A percentile compares a stretch with the other conserved stretches of the same genome.
These are phyloP conservation scores for Dissophora globulifera DNA, from an alignment of 192 early-diverging fungal species.

Conservation along the genomic window DNA sequence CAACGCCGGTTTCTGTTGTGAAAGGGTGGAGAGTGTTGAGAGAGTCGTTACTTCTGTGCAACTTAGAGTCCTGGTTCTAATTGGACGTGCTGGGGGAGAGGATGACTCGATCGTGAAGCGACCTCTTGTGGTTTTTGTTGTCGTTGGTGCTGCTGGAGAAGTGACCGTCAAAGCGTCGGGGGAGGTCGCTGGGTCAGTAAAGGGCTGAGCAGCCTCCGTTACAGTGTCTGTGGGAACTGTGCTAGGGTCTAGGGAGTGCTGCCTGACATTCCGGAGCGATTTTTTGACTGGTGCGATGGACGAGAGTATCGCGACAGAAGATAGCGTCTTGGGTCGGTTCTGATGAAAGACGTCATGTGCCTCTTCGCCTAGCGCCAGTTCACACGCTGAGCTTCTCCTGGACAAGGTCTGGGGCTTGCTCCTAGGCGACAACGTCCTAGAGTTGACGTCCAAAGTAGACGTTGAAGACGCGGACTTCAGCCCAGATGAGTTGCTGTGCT, in stretches of 20 bases:
- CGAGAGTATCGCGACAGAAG: conserved; percentile 26
- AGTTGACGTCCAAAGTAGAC: background rate
- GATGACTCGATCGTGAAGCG: conserved; percentile 50
- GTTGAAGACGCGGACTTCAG: background rate
- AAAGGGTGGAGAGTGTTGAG: background rate
- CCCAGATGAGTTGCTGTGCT: background rate
- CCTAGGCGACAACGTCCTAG: background rate
- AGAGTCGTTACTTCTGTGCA: background rate
- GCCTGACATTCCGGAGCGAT: background rate
- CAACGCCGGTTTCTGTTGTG: background rate
- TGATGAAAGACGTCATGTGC: conserved; percentile 35
- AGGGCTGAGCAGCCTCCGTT: background rate
- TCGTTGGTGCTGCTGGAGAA: too few species aligned
- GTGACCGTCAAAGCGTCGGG: too few species aligned
- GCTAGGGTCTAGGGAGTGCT: conserved; percentile 11
- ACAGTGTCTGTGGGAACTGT: background rate
- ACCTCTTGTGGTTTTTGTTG: conserved; percentile 24
- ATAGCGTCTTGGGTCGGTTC: conserved; percentile 41
- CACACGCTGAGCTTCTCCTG: conserved; percentile 28
- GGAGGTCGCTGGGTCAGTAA: too few species aligned
- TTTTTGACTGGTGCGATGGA: conserved; percentile 24
- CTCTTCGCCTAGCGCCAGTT: conserved; percentile 40
- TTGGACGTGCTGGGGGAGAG: background rate
- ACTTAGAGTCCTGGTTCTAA: conserved; percentile 42
- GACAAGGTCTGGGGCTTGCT: conserved; percentile 2